Evolutionary conservation across 2,329 filamentous ascomycete species (phyloP).

Genomic region (Penicillium sp.): DNA sequence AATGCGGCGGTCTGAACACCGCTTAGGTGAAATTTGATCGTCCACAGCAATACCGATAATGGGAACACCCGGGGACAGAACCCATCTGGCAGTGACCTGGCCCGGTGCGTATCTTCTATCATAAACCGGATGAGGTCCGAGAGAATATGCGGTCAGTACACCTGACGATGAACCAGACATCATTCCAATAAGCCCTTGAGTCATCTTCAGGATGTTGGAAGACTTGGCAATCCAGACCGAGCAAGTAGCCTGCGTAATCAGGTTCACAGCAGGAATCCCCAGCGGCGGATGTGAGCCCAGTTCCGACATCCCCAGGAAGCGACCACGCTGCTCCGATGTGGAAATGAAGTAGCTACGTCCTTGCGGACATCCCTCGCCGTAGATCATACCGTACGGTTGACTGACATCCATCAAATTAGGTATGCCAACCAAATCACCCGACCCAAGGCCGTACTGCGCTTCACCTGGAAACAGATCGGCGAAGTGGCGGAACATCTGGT

Average conservation of each 20-base stretch:
- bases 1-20: conserved; percentile 69
- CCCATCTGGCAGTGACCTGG: conserved; percentile 85
- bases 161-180: conserved; percentile 81
- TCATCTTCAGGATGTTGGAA: conserved; percentile 67
- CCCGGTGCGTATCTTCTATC: conserved; percentile 67
- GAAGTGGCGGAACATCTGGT: conserved; percentile 73
- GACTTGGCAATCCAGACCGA: conserved; percentile 91
- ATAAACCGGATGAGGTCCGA: conserved; percentile 63
- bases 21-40: conserved; percentile 72
- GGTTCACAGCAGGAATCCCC: conserved; percentile 75
- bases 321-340: conserved; percentile 71
- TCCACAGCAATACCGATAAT: conserved; percentile 83
- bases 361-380: conserved; percentile 83
- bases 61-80: conserved; percentile 87
- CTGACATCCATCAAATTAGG: conserved; percentile 92
- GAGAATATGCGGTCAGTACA: conserved; percentile 76
- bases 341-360: conserved; percentile 78
- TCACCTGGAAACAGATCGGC: conserved; percentile 74
- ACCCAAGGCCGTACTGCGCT: conserved; percentile 73
- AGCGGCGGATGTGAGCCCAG: conserved; percentile 63
- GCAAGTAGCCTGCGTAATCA: conserved; percentile 69
- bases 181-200: conserved; percentile 77
- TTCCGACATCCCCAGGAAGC: conserved; percentile 67
- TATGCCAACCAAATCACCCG: conserved; percentile 71
- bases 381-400: conserved; percentile 77